Conservation (phyloP, 192 early-diverging fungal species). For the Coemansia sp. region DNA sequence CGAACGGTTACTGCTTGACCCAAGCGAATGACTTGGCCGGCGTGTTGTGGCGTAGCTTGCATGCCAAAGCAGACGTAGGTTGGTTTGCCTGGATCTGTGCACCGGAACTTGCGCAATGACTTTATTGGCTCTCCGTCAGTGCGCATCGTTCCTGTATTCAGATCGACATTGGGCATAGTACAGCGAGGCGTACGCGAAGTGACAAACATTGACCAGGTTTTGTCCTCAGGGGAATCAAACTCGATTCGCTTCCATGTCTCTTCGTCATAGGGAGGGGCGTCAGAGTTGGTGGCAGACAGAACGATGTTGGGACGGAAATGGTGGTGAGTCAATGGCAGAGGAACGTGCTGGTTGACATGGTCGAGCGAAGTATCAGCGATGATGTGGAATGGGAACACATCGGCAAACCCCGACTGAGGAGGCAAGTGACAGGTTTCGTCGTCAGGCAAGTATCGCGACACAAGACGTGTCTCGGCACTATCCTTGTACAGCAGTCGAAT, state of each 20-base stretch:
- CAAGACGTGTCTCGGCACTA: conserved; percentile 16
- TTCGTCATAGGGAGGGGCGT: conserved; percentile 64
- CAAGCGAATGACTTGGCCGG: conserved; percentile 26
- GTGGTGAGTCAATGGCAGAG: conserved; percentile 44
- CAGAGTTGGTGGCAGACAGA: conserved; percentile 36
- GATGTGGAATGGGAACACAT: conserved; percentile 74
- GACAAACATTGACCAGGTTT: conserved; percentile 52
- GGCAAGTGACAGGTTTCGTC: conserved; percentile 15
- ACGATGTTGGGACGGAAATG: conserved; percentile 83
- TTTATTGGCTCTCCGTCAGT: conserved; percentile 57
- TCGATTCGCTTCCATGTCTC: conserved; percentile 66
- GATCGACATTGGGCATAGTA: conserved; percentile 63
- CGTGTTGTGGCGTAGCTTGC: conserved; percentile 33
- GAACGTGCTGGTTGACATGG: conserved; percentile 64
- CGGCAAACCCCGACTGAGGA: conserved; percentile 73
- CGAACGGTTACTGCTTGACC: conserved; percentile 29
- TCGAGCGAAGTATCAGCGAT: conserved; percentile 59
- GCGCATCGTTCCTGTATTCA: conserved; percentile 52
- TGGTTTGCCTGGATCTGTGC: conserved; percentile 44
- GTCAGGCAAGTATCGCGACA: conserved; percentile 38
- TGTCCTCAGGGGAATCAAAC: conserved; percentile 21
- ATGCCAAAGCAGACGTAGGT: conserved; percentile 46
- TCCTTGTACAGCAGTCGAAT: conserved; percentile 42
- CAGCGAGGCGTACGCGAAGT: conserved; percentile 62
- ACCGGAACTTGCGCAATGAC: conserved; percentile 58